Evolutionary conservation across 2,329 filamentous ascomycete genomes (phyloP), one percentile per base, ranked within the genome.

Genomic region (Westerdykella sp.): DNA sequence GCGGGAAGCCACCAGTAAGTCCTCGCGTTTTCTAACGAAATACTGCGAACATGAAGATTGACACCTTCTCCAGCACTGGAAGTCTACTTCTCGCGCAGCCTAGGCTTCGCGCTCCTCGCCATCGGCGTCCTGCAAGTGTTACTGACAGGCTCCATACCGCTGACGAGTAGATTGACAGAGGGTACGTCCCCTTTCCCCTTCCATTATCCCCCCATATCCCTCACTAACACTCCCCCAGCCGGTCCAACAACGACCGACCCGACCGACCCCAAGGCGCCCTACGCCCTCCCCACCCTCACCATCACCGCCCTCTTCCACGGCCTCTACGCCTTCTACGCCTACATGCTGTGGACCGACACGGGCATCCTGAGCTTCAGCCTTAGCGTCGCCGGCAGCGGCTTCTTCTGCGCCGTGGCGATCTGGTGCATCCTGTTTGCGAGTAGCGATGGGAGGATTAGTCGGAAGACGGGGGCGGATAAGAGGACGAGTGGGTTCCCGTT

Each of bases 81-180:
- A 65, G 68, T 78, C 43, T 91, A 91, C 73, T 82, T 90, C 63
- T 80, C 80, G 40, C 83, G 85, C 34, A 79, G 76, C 22, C 75
- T 88, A 1, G 86, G 84, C 49, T 71, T 90, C 44, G 71, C 80
- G 23, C 75, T 88, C 36, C 70, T 89, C 16, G 70, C 80, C 9
- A 68, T 91, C 22, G 81, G 80, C 25, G 59, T 81, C 6, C 67
- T 85, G 11, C 75, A 76, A n/a, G 67, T 89, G 31, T 72, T 87
- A 30, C 74, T 90, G 23, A 85, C 84, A 0, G 87, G 85, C 37
- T 76, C 77, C 2, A 72, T 91, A 5, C 85, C 86, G 1, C 66
- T 89, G 11, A 76, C 73, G 1, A 75, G 76, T n/a, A 62, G 69
- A 16, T 59, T 73, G 10, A 48, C 54, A 7, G 59, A 63, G 59